Conservation (phyloP, 805 yeast genomes). For the Debaryomyces prosopidis region DNA sequence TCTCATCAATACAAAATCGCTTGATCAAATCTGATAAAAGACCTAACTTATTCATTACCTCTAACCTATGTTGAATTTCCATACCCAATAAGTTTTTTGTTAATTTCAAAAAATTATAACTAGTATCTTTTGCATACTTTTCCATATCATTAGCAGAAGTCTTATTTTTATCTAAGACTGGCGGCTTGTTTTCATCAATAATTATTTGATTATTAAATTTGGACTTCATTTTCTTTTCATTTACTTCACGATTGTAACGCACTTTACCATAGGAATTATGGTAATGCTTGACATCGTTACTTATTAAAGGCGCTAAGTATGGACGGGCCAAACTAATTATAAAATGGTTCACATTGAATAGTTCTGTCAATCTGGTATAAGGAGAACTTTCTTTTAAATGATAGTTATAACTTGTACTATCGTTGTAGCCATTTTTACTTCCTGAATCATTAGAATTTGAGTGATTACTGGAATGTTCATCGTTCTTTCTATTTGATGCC, state of each 20-base stretch:
- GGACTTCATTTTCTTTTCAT: constrained; percentile 8
- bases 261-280: constrained; percentile 39
- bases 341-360: constrained; percentile 93
- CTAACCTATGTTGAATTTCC: constrained; percentile 83
- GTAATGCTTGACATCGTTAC: constrained; percentile 77
- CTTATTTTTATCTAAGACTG: constrained; percentile 32
- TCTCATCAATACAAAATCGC: constrained; percentile 83
- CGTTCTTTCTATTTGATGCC: constrained; percentile 14
- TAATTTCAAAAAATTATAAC: constrained; percentile 32
- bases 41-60: constrained; percentile 77
- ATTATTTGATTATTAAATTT: constrained; percentile 3
- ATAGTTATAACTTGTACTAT: constrained; percentile 14
- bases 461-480: constrained; percentile 6
- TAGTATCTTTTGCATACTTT: constrained; percentile 31
- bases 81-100: constrained; percentile 60
- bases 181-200: constrained; percentile 14
- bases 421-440: constrained; percentile 2
- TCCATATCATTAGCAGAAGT: constrained; percentile 33
- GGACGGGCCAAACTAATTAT: constrained; percentile 91
- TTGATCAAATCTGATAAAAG: constrained; percentile 67
- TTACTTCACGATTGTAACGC: constrained; percentile 15
- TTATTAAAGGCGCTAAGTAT: constrained; percentile 84
- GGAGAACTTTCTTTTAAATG: constrained; percentile 50
- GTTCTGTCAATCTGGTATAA: constrained; percentile 83
- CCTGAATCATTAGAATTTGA: constrained; percentile 5